Percentiles rank a stretch among this genome's conserved stretches.
These are phyloP conservation scores for Hemileccinum rubropunctum DNA, from an alignment of 768 basidiomycete species.

Conservation along the genomic window DNA sequence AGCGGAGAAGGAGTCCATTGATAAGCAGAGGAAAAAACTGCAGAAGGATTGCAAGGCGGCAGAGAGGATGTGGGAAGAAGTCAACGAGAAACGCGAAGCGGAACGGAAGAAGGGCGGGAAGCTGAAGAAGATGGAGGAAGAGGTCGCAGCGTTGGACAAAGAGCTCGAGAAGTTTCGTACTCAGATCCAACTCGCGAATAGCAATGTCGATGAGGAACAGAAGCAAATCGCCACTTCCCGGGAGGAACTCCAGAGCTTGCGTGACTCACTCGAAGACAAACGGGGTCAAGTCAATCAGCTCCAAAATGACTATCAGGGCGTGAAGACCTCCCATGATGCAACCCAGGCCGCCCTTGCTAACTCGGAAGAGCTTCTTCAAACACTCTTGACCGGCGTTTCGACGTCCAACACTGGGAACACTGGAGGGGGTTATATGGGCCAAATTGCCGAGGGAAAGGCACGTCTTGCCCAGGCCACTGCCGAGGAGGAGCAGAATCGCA, in stretches of 20 bases:
- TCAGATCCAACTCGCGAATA: constrained; percentile 78
- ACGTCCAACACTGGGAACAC: constrained; percentile 61
- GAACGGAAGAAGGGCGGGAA: constrained; percentile 94
- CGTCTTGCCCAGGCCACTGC: constrained; percentile 73
- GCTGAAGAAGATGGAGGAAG: constrained; percentile 80
- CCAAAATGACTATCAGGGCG: constrained; percentile 49
- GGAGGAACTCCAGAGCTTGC: constrained; percentile 60
- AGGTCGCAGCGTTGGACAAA: constrained; percentile 75
- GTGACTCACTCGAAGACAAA: constrained; percentile 56
- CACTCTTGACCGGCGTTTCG: constrained; percentile 88
- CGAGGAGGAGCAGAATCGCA: constrained; percentile 79
- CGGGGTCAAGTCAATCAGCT: constrained; percentile 55
- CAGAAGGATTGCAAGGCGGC: constrained; percentile 56
- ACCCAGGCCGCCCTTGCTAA: constrained; percentile 61
- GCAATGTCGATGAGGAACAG: constrained; percentile 77
- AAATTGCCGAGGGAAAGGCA: constrained; percentile 81
- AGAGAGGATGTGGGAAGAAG: constrained; percentile 62
- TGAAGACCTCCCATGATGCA: constrained; percentile 68
- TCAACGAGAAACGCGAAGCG: constrained; percentile 74
- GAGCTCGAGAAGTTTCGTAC: constrained; percentile 78
- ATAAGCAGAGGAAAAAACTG: constrained; percentile 49
- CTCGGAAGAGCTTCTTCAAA: constrained; percentile 92
- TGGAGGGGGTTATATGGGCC: constrained; percentile 94
- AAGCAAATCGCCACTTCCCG: constrained; percentile 50
- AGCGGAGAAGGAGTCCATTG: constrained; percentile 44